Base-by-base conservation (phyloP, 805 yeast species). In the Yamadazyma paraphyllophila region DNA sequence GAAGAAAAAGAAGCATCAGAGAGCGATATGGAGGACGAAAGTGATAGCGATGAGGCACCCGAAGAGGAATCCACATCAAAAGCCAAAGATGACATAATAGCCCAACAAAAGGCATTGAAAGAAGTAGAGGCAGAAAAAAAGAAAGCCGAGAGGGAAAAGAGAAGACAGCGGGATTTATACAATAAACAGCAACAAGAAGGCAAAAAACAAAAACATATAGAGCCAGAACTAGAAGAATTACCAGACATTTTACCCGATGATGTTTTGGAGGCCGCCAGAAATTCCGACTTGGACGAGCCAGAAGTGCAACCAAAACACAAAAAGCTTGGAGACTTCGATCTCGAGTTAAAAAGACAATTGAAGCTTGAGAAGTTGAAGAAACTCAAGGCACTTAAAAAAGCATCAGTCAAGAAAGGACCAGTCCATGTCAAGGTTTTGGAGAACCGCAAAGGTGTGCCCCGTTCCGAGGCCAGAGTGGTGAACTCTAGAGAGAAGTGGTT, bases 191-290 rank as follows among this genome's bases (percentile, higher is more conserved):
- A 71, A 52, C 71, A 69, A 46, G 60, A 62, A 46, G 50, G 46
- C 7, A 67, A 65, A 54, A 42, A 54, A 49, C 38, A 41, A 13
- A 36, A 51, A 41, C 36, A 44, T 43, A 39, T 46, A 10, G 41
- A 46, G 45, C 29, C 12, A 56, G 58, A 15, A 20, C 24, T 20
- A 20, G 24, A 20, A 27, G 62, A 62, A 6, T 59, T 71, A 38
- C 77, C 77, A 2, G 76, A 71, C 15, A 58, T 60, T 26, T 68
- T 71, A 45, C 77, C 77, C 1, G 73, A 68, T 30, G 75, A 70
- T 27, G 57, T 69, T 14, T 48, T 69, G 31, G 61, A 63, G 20
- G 49, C 66, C 1, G 43, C 49, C 15, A 17, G 43, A 12, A 45
- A 44, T 7, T 44, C 29, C 9, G 42, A 39, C 25, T 48, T 51